Percentiles rank a stretch among this genome's conserved stretches.
Evolutionary conservation across 2,329 filamentous ascomycete genomes (phyloP).

Genomic region (Arthrobotrys conoides): DNA sequence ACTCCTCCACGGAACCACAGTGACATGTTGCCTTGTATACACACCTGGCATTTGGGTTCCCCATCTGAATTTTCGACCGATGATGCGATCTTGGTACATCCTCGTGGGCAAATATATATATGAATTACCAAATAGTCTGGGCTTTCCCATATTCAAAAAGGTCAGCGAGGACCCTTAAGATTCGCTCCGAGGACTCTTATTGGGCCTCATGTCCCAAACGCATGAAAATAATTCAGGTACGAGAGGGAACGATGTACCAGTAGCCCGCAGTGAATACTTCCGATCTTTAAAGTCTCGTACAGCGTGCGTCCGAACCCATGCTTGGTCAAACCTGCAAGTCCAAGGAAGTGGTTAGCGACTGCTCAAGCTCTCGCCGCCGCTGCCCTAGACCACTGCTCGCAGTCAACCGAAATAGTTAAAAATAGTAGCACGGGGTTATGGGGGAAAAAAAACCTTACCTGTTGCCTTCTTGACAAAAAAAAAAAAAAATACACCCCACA

Average conservation of each 20-base stretch:
- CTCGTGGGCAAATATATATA: not conserved
- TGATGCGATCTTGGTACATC: not conserved
- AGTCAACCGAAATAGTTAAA: slow-evolving; percentile 36
- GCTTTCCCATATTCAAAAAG: slow-evolving; percentile 1
- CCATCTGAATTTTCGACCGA: slow-evolving; percentile 23
- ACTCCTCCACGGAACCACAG: slow-evolving; percentile 27
- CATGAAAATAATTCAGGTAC: slow-evolving; percentile 23
- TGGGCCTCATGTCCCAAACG: slow-evolving; percentile 13
- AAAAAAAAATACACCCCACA: slow-evolving; percentile 22
- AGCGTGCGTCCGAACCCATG: slow-evolving; percentile 26
- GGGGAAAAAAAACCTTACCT: slow-evolving; percentile 1
- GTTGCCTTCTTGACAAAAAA: not conserved
- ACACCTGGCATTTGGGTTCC: slow-evolving; percentile 27
- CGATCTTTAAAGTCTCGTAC: slow-evolving; percentile 36
- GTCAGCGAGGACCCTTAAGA: not conserved
- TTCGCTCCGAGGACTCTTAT: not conserved
- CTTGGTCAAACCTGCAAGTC: slow-evolving; percentile 24
- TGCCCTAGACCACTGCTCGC: slow-evolving; percentile 23
- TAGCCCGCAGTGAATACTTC: slow-evolving; percentile 50
- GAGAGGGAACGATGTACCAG: slow-evolving; percentile 30
- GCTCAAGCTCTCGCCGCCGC: slow-evolving; percentile 17
- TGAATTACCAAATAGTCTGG: not conserved
- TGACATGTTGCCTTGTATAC: slow-evolving; percentile 41
- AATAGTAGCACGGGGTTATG: slow-evolving; percentile 51
- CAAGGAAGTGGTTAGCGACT: slow-evolving; percentile 40